phyloP scores from a whole-genome alignment of 106 monocot species.

The Amphibolis antarctica region DNA sequence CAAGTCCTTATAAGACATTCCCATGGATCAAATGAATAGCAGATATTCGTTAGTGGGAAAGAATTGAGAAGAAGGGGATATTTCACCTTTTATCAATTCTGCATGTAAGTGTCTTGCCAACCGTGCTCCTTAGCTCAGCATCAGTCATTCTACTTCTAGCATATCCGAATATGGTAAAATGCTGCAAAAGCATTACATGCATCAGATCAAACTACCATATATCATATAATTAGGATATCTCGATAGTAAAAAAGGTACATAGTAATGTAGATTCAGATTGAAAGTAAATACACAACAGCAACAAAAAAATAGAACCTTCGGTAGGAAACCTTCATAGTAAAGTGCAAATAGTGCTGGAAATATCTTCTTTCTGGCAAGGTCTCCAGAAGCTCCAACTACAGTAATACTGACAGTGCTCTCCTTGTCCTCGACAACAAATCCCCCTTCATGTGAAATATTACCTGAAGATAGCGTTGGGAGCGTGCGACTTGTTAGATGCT shows the following conservation, averaged over 20 bases:
- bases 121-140: constrained; percentile 55
- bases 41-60: background rate
- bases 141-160: constrained; percentile 75
- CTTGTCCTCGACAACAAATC: background rate
- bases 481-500: background rate
- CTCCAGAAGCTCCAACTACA: constrained; percentile 81
- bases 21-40: background rate
- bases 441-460: background rate
- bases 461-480: background rate
- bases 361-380: constrained; percentile 88
- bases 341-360: constrained; percentile 78
- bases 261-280: no score
- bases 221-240: no score
- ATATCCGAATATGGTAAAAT: constrained; percentile 65
- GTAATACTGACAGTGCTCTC: constrained; percentile 22
- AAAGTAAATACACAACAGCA: no score
- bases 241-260: no score
- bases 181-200: no score
- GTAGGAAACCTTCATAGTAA: no score
- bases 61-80: background rate
- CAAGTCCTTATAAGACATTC: no score
- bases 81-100: constrained; percentile 11
- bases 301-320: no score
- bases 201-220: no score
- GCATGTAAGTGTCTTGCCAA: constrained; percentile 40